phyloP scores from a whole-genome alignment of 495 filamentous ascomycete genomes.

The Penicillium ucsense region DNA sequence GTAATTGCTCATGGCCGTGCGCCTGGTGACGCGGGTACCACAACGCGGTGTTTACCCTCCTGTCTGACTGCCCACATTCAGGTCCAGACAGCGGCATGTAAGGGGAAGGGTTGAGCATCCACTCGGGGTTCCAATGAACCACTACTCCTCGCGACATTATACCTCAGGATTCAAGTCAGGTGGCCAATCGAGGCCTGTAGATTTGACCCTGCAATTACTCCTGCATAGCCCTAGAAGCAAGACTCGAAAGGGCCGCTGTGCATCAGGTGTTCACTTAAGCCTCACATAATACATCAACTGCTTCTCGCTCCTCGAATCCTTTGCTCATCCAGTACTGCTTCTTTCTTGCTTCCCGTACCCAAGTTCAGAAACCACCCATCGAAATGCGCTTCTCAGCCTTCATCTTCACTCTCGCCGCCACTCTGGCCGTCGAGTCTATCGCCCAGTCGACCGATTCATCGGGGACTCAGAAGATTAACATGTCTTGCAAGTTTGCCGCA shows the following conservation, averaged over 20 bases:
- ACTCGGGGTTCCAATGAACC: constrained; percentile 2
- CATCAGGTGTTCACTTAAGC: not conserved
- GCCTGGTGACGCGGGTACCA: not conserved
- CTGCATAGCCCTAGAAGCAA: constrained; percentile 5
- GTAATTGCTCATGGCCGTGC: not conserved
- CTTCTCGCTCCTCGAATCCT: not conserved
- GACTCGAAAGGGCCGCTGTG: not conserved
- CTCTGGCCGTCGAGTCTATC: constrained; percentile 12
- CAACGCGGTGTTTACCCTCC: constrained; percentile 8
- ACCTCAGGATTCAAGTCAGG: not conserved
- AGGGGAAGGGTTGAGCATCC: constrained; percentile 12
- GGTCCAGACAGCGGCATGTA: constrained; percentile 11
- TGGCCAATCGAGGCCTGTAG: constrained; percentile 12
- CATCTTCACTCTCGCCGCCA: constrained; percentile 11
- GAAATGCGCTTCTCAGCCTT: constrained; percentile 25
- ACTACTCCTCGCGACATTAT: constrained; percentile 5
- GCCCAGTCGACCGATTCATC: not conserved
- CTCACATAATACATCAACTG: constrained; percentile 1
- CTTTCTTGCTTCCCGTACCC: not conserved
- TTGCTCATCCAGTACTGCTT: not conserved
- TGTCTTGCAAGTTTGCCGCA: constrained; percentile 24
- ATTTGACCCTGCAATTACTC: constrained; percentile 1
- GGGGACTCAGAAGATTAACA: constrained; percentile 16
- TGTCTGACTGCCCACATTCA: constrained; percentile 11
- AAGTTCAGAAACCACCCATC: not conserved